Conservation (phyloP, 306 rosid species). For the Prunus salicina region DNA sequence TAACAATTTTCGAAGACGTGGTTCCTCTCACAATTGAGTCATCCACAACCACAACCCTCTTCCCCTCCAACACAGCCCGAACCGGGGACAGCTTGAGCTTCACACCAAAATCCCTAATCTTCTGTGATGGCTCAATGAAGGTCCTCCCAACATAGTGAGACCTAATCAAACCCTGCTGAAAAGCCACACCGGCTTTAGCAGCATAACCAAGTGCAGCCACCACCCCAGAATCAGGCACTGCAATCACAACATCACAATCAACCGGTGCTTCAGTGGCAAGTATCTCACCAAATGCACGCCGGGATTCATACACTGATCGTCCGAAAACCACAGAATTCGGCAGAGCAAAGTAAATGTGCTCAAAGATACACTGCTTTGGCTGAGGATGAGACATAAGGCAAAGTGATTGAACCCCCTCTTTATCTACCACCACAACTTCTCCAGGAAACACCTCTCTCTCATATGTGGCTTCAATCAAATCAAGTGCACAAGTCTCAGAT, state of each 20-base stretch:
- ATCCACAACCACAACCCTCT: constrained; percentile 94
- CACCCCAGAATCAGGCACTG: constrained; percentile 94
- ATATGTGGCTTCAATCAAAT: constrained; percentile 90
- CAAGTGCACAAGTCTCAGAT: constrained; percentile 96
- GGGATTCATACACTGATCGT: constrained; percentile 78
- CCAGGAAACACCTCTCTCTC: constrained; percentile 93
- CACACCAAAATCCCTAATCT: constrained; percentile 89
- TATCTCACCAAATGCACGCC: constrained; percentile 73
- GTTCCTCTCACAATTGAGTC: constrained; percentile 97
- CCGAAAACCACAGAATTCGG: constrained; percentile 87
- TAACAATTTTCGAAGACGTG: constrained; percentile 84
- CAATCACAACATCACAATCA: constrained; percentile 92
- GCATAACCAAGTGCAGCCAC: constrained; percentile 98
- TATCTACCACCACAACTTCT: constrained; percentile 83
- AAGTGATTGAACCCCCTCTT: constrained; percentile 71
- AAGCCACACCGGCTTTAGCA: constrained; percentile 84
- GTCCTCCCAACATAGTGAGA: constrained; percentile 98
- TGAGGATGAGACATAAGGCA: constrained; percentile 86
- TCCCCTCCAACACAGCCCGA: constrained; percentile 84
- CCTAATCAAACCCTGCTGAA: constrained; percentile 90
- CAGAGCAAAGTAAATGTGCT: constrained; percentile 88
- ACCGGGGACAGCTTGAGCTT: constrained; percentile 81
- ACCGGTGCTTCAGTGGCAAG: constrained; percentile 82
- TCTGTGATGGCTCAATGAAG: constrained; percentile 94
- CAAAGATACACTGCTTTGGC: constrained; percentile 85